Evolutionary conservation across 371 early-diverging fungal genomes (phyloP).

Genomic region (Mortierella sp.): DNA sequence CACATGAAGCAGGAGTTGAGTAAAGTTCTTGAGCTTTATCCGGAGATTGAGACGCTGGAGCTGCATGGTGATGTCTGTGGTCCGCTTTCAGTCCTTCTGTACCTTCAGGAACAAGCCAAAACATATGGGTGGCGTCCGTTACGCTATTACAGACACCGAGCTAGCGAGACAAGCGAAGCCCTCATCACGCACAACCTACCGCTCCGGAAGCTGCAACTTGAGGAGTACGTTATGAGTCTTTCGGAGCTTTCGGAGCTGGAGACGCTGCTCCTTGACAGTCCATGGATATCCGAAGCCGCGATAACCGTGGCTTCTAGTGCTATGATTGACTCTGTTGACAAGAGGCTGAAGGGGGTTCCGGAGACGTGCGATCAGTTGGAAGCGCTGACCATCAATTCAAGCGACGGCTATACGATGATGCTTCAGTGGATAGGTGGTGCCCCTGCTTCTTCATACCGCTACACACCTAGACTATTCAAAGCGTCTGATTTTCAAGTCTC

Average conservation of each 20-base stretch:
- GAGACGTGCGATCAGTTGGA: no score
- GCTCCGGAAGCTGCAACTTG: not conserved
- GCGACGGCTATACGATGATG: not conserved
- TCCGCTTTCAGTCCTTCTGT: not conserved
- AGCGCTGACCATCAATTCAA: no score
- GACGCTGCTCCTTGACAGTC: not conserved
- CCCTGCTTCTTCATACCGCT: no score
- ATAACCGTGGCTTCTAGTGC: not conserved
- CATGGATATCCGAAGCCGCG: not conserved
- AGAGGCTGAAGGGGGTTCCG: not conserved
- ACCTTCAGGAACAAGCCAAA: not conserved
- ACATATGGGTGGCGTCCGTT: no score
- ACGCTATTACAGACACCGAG: not conserved
- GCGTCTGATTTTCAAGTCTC: not conserved
- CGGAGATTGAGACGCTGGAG: not conserved
- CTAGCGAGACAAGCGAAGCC: not conserved
- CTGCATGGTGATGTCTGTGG: not conserved
- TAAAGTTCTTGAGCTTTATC: not conserved
- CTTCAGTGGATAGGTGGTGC: not conserved
- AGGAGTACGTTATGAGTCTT: not conserved
- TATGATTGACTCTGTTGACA: not conserved
- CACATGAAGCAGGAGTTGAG: not conserved
- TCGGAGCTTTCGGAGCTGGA: not conserved
- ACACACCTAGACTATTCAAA: not conserved
- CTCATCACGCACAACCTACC: not conserved